Conservation (phyloP, 2,329 filamentous ascomycete species). For the Botrytis cinerea region DNA sequence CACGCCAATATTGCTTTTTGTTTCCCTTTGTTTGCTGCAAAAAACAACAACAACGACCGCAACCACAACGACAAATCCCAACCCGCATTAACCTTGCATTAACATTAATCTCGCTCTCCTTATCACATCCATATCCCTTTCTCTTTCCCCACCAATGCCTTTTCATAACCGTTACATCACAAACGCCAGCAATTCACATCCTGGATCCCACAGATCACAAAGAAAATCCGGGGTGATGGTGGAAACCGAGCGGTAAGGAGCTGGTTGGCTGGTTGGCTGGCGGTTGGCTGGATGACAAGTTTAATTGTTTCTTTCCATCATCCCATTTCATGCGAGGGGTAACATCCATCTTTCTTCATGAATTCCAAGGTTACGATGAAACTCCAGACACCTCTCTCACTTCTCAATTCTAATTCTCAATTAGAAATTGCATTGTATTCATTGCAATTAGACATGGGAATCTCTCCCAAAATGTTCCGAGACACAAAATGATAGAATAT, state of each 20-base stretch:
- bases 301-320: background rate
- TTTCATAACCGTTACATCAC: background rate
- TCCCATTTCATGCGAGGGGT: background rate
- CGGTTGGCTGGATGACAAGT: background rate
- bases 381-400: background rate
- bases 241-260: background rate
- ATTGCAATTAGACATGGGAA: background rate
- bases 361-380: background rate
- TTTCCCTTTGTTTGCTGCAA: background rate
- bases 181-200: background rate
- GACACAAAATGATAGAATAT: constrained; percentile 1
- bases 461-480: background rate
- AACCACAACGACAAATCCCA: background rate
- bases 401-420: background rate
- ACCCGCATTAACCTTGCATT: background rate
- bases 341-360: background rate
- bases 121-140: background rate
- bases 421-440: background rate
- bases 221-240: constrained; percentile 3
- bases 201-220: background rate
- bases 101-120: background rate
- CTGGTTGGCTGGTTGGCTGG: background rate
- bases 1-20: background rate
- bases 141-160: background rate
- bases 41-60: background rate